phyloP scores from a whole-genome alignment of 1,139 yeast species.

The Hansenula sp. region DNA sequence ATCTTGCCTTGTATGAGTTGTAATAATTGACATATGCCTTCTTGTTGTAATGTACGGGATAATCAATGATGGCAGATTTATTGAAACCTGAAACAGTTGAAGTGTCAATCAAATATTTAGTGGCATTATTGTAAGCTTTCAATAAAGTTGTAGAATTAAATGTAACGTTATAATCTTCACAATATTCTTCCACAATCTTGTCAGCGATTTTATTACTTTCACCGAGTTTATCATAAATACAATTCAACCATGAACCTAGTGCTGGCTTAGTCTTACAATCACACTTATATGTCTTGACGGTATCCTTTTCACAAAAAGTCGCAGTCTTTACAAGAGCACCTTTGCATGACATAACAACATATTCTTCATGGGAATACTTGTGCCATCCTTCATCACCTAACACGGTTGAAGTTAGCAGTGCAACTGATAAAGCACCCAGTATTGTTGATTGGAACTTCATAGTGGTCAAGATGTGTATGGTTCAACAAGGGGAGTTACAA shows the following conservation, averaged over 20 bases:
- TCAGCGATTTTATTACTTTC: constrained; percentile 5
- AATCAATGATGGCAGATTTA: constrained; percentile 22
- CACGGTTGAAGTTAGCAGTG: too few relatives aligned
- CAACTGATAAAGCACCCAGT: too few relatives aligned
- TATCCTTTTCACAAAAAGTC: constrained; percentile 13
- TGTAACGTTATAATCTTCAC: constrained; percentile 5
- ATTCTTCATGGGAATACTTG: constrained; percentile 8
- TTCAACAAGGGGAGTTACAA: too few relatives aligned
- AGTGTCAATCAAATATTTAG: constrained; percentile 26
- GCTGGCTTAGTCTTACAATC: constrained; percentile 15
- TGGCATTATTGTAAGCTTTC: constrained; percentile 35
- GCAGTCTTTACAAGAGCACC: constrained; percentile 14
- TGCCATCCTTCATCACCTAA: too few relatives aligned
- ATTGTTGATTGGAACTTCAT: too few relatives aligned
- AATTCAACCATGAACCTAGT: constrained; percentile 15
- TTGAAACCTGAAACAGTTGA: constrained; percentile 25
- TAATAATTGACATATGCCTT: constrained; percentile 31
- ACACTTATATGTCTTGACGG: constrained; percentile 2
- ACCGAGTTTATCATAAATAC: constrained; percentile 13
- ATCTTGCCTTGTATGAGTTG: constrained; percentile 30
- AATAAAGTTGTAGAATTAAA: constrained; percentile 29
- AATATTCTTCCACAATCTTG: constrained; percentile 9
- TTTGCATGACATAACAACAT: constrained; percentile 17
- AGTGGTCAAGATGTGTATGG: too few relatives aligned
- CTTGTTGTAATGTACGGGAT: constrained; percentile 22